Evolutionary conservation across 2,329 filamentous ascomycete species (phyloP), one percentile per base, ranked within the genome.

Genomic region (Penicillium griseofulvum): DNA sequence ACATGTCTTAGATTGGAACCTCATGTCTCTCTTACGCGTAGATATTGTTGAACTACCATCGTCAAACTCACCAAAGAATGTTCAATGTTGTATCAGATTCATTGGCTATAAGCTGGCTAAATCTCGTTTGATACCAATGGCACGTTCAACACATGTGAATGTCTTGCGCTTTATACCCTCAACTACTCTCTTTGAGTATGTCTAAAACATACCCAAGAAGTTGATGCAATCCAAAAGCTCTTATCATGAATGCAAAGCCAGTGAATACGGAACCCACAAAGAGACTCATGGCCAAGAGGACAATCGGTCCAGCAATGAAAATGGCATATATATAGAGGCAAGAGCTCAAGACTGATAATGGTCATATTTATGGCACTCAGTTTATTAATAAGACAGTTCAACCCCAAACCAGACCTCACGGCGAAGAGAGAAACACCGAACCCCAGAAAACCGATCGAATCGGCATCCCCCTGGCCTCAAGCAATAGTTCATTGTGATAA

Each of bases 1-100:
- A 43, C 22, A 22, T 55, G 41, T 48, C 48, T 42, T 51, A 39
- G 42, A 50, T 42, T 22, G 12, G 31, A 50, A 41, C 14, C 24
- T 22, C 17, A 36, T 51, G 26, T 38, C 28, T 54, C 28, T 26
- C 28, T 26, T 34, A 8, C 9, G 4, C 3, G 28, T 41, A 41
- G 7, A 41, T 36, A 45, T n/a, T 22, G 17, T 44, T n/a, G 43
- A 24, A 24, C 22, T 9, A 12, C 14, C 33, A 3, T 7, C 10
- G 14, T 46, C 24, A n/a, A 33, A 24, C 14, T n/a, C 26, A 29
- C n/a, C 11, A 4, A 19, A 19, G 8, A 31, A 44, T 4, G n/a
- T 29, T 19, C 4, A 31, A 44, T 4, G n/a, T 29, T 19, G n/a
- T 9, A 12, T 43, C n/a, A 17, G 10, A 43, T 10, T 5, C 5